Percentiles rank a stretch among this genome's conserved stretches.
Conservation (phyloP, 2,329 filamentous ascomycete species). For the Xylariaceae sp. region DNA sequence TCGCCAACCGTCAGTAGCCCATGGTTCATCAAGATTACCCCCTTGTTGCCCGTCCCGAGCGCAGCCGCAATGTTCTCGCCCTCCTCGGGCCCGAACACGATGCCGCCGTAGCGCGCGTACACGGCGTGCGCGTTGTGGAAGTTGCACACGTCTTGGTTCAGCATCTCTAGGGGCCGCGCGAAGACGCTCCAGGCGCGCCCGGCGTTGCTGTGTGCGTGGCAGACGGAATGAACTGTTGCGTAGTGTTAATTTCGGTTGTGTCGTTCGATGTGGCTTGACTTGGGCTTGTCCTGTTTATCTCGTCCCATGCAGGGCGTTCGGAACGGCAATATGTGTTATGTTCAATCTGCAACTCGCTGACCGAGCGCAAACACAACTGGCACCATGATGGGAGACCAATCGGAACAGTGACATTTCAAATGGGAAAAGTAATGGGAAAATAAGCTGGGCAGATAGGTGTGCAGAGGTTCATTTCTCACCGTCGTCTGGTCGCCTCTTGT, state of each 20-base stretch:
- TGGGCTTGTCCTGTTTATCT: neutral
- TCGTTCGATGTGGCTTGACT: neutral
- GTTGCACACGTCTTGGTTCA: conserved; percentile 61
- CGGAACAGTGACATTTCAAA: neutral
- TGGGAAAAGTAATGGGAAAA: neutral
- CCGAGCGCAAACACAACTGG: neutral
- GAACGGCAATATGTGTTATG: neutral
- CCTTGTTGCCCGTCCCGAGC: conserved; percentile 53
- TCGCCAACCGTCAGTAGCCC: conserved; percentile 64
- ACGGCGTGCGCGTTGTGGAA: conserved; percentile 61
- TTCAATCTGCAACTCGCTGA: neutral
- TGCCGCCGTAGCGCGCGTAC: conserved; percentile 50
- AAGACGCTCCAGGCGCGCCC: conserved; percentile 66
- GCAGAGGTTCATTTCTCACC: conserved; percentile 2
- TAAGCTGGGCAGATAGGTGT: neutral
- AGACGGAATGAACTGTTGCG: conserved; percentile 56
- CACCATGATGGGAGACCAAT: neutral
- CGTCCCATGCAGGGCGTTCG: neutral
- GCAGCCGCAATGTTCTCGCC: conserved; percentile 58
- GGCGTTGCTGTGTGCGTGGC: conserved; percentile 61
- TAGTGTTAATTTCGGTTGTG: conserved; percentile 20
- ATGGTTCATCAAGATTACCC: conserved; percentile 57
- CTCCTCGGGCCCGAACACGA: conserved; percentile 56
- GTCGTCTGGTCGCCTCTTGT: conserved; percentile 51
- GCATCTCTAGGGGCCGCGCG: conserved; percentile 60